A percentile compares a stretch with the other conserved stretches of the same genome.
These are phyloP conservation scores for Xylaria hypoxylon DNA, from an alignment of 2,329 filamentous ascomycete genomes.

Conservation along the genomic window DNA sequence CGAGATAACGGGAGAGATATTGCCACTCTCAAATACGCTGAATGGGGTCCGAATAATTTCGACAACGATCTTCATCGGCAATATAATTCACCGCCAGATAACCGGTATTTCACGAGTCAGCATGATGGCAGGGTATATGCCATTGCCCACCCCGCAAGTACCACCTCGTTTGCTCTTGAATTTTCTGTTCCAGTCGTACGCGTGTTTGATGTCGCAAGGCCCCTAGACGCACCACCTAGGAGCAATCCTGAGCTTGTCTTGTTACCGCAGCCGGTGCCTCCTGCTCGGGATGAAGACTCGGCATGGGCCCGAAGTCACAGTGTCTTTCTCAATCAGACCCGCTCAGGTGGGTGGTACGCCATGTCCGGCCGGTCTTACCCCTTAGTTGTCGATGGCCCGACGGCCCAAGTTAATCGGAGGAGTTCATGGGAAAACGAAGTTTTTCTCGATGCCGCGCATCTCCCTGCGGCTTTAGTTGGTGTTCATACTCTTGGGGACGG, in stretches of 20 bases:
- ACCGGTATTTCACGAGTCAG: conserved; percentile 87
- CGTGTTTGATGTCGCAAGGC: conserved; percentile 88
- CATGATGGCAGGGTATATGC: conserved; percentile 88
- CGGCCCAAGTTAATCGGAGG: conserved; percentile 58
- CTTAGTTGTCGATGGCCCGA: conserved; percentile 76
- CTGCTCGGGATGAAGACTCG: conserved; percentile 61
- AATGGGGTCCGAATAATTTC: conserved; percentile 93
- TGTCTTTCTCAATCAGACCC: conserved; percentile 89
- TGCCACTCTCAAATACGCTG: conserved; percentile 90
- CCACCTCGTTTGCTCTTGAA: conserved; percentile 73
- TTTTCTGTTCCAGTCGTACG: conserved; percentile 83
- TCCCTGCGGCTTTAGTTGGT: conserved; percentile 74
- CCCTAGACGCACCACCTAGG: conserved; percentile 70
- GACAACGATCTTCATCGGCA: conserved; percentile 89
- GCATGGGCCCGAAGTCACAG: conserved; percentile 68
- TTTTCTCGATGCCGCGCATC: conserved; percentile 57
- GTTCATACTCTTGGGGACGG: conserved; percentile 72
- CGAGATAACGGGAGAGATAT: conserved; percentile 78
- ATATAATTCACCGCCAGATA: conserved; percentile 83
- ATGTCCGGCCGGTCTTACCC: conserved; percentile 90
- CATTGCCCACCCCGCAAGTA: conserved; percentile 73
- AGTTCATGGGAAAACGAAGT: conserved; percentile 62
- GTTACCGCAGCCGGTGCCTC: conserved; percentile 84
- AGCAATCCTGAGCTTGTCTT: conserved; percentile 82
- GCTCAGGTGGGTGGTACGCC: conserved; percentile 91